phyloP scores from a whole-genome alignment of 495 filamentous ascomycete species.

The Trichocladium antarcticum region DNA sequence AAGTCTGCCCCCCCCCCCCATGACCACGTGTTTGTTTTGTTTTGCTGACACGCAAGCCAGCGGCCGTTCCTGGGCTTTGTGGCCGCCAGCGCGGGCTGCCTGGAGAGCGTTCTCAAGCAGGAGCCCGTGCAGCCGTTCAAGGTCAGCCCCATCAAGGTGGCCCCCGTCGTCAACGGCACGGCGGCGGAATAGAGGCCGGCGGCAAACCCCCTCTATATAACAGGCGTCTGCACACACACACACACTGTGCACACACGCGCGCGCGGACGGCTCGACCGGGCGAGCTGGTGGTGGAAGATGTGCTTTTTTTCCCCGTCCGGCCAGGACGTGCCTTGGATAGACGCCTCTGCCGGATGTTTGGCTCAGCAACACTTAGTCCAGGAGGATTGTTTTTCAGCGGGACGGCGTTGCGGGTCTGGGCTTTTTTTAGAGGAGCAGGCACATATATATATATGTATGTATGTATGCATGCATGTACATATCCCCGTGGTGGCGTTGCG shows the following conservation, averaged over 20 bases:
- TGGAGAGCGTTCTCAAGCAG: constrained; percentile 10
- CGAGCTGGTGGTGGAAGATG: too few relatives aligned
- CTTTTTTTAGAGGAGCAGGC: not conserved
- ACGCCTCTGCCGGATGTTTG: too few relatives aligned
- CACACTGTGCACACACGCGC: too few relatives aligned
- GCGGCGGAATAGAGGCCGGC: not conserved
- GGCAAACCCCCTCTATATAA: too few relatives aligned
- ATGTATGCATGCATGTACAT: too few relatives aligned
- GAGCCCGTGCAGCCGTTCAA: constrained; percentile 11
- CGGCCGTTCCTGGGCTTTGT: constrained; percentile 14
- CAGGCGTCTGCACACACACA: too few relatives aligned
- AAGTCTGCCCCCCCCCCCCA: not conserved
- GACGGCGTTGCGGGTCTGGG: not conserved
- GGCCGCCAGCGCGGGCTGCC: constrained; percentile 11
- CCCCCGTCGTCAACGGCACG: constrained; percentile 1
- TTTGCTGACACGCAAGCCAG: not conserved
- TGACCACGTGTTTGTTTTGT: not conserved
- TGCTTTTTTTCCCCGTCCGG: too few relatives aligned
- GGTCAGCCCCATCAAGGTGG: not conserved
- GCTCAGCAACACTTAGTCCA: too few relatives aligned
- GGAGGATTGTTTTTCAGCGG: not conserved
- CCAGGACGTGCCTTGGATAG: too few relatives aligned
- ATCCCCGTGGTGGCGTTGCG: too few relatives aligned
- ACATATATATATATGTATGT: not conserved
- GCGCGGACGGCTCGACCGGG: too few relatives aligned